phyloP scores from a whole-genome alignment of 1,284 basidiomycete species.

The Porogramme epimiltina region DNA sequence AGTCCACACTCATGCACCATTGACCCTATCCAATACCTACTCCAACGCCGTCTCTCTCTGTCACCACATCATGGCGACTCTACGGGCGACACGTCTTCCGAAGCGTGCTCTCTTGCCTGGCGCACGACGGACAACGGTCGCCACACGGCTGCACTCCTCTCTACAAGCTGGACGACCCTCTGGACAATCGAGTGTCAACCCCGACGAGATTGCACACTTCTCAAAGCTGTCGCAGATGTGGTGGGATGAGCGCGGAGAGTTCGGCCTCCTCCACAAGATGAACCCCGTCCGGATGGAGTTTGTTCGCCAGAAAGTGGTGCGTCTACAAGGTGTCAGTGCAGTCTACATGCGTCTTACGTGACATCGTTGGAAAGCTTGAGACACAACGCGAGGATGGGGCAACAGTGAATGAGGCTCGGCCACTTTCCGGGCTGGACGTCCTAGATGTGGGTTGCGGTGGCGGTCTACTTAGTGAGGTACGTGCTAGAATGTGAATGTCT shows the following conservation, averaged over 20 bases:
- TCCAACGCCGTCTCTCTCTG: too few relatives aligned
- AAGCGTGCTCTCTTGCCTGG: too few relatives aligned
- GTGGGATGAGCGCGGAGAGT: constrained; percentile 98
- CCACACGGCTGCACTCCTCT: background rate
- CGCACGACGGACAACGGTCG: too few relatives aligned
- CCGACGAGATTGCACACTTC: constrained; percentile 89
- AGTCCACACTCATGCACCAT: too few relatives aligned
- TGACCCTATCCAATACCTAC: too few relatives aligned
- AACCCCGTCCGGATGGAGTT: constrained; percentile 91
- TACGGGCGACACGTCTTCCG: too few relatives aligned
- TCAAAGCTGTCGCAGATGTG: constrained; percentile 89
- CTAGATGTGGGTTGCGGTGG: constrained; percentile 95
- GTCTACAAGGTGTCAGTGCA: constrained; percentile 2
- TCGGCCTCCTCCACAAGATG: constrained; percentile 91
- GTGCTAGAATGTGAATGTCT: constrained; percentile 5
- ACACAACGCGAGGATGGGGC: constrained; percentile 52
- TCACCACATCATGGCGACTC: too few relatives aligned
- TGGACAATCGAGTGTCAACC: constrained; percentile 56
- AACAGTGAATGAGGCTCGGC: constrained; percentile 30
- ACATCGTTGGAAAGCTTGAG: constrained; percentile 23
- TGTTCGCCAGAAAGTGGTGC: constrained; percentile 74
- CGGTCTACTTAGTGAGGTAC: constrained; percentile 89
- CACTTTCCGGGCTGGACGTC: constrained; percentile 66
- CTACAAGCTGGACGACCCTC: background rate
- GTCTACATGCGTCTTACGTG: background rate